phyloP scores from a whole-genome alignment of 495 filamentous ascomycete genomes.

The Saxophila tyrrhenica region DNA sequence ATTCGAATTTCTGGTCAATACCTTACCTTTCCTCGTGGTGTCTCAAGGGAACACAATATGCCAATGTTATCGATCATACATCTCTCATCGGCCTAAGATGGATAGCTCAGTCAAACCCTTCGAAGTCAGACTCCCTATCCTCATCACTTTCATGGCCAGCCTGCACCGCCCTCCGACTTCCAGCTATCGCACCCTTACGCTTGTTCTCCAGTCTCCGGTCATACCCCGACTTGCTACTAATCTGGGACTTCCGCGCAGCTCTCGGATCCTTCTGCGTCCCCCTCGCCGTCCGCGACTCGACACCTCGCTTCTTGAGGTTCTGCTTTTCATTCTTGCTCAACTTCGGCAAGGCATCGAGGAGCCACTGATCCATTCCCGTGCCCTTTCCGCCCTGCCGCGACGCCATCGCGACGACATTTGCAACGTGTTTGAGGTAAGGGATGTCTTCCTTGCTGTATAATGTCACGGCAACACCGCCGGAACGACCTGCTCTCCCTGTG shows the following conservation, averaged over 20 bases:
- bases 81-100: neutral
- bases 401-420: constrained; percentile 77
- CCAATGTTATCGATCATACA: neutral
- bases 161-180: constrained; percentile 52
- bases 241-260: constrained; percentile 43
- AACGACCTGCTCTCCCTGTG: constrained; percentile 77
- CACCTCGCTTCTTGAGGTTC: constrained; percentile 68
- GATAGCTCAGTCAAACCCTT: constrained; percentile 39
- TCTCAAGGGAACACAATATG: neutral
- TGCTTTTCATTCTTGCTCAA: constrained; percentile 71
- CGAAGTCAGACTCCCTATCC: constrained; percentile 45
- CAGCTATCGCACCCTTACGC: constrained; percentile 58
- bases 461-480: constrained; percentile 84
- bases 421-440: constrained; percentile 77
- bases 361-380: constrained; percentile 65
- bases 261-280: constrained; percentile 36
- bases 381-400: constrained; percentile 44
- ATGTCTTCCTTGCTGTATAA: constrained; percentile 94
- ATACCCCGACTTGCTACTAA: constrained; percentile 88
- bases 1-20: too few relatives aligned
- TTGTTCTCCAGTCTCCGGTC: constrained; percentile 70
- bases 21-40: too few relatives aligned
- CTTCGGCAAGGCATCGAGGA: constrained; percentile 76
- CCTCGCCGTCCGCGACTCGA: constrained; percentile 49
- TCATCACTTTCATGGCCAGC: constrained; percentile 25